These are phyloP conservation scores for Alternaria angustiovoidea DNA, from an alignment of 2,329 filamentous ascomycete genomes.

Conservation along the genomic window DNA sequence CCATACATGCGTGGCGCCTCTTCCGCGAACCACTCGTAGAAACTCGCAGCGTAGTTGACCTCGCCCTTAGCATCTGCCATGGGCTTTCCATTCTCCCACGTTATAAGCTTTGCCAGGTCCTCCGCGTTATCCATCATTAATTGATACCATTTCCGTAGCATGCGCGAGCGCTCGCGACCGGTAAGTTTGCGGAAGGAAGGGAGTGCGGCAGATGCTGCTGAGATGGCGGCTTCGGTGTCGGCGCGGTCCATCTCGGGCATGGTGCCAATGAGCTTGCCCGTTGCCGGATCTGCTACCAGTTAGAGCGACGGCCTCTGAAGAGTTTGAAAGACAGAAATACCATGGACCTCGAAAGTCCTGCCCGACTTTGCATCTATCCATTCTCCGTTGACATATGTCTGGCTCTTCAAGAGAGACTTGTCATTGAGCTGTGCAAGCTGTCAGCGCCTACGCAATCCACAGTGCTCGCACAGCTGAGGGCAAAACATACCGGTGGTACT, in stretches of 20 bases:
- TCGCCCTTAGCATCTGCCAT: slow-evolving; percentile 61
- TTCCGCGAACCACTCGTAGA: slow-evolving; percentile 54
- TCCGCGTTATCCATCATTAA: slow-evolving; percentile 79
- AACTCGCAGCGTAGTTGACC: slow-evolving; percentile 51
- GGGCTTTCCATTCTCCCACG: slow-evolving; percentile 91
- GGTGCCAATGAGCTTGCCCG: slow-evolving; percentile 79
- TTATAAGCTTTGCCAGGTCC: slow-evolving; percentile 83
- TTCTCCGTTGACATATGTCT: slow-evolving; percentile 89
- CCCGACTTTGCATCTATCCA: slow-evolving; percentile 87
- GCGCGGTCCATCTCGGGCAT: slow-evolving; percentile 82
- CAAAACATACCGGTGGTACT: slow-evolving; percentile 49
- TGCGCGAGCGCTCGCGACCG: slow-evolving; percentile 75
- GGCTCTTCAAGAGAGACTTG: slow-evolving; percentile 76
- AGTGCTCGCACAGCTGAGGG: neutral
- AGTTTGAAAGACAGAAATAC: slow-evolving; percentile 39
- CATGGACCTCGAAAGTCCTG: slow-evolving; percentile 85
- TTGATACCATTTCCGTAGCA: slow-evolving; percentile 83
- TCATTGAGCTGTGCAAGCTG: slow-evolving; percentile 55
- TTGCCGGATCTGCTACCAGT: slow-evolving; percentile 73
- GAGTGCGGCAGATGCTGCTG: slow-evolving; percentile 80
- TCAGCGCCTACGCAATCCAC: slow-evolving; percentile 18
- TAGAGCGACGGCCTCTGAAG: slow-evolving; percentile 13
- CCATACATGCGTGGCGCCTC: slow-evolving; percentile 60
- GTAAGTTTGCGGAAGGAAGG: slow-evolving; percentile 74
- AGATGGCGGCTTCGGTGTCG: slow-evolving; percentile 83